These are phyloP conservation scores for Pouteria campechiana DNA, from an alignment of 179 eudicot genomes.

Conservation along the genomic window DNA sequence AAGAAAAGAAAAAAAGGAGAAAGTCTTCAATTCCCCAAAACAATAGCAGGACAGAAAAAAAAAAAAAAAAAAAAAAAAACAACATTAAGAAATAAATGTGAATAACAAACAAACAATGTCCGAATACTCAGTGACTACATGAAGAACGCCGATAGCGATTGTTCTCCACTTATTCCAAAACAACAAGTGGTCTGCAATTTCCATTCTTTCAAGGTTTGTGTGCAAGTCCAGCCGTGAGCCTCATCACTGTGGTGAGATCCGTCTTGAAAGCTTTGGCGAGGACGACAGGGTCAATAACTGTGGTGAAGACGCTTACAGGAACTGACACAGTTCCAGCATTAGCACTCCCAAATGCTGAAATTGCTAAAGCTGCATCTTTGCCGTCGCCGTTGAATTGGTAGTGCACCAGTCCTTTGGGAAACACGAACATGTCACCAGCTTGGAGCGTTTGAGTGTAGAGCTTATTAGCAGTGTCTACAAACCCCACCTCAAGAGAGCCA, in stretches of 20 bases:
- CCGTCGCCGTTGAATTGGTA: slow-evolving; percentile 2
- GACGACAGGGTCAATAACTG: background rate
- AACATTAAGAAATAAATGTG: too few relatives aligned
- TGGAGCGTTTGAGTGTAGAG: slow-evolving; percentile 4
- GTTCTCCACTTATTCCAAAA: too few relatives aligned
- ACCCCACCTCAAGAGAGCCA: slow-evolving; percentile 7
- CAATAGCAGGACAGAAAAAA: too few relatives aligned
- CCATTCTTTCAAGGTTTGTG: too few relatives aligned
- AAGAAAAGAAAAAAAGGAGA: too few relatives aligned
- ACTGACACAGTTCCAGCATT: slow-evolving; percentile 6
- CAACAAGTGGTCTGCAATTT: too few relatives aligned
- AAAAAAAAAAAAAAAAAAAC: too few relatives aligned
- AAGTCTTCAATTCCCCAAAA: too few relatives aligned
- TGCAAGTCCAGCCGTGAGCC: slow-evolving; percentile 4
- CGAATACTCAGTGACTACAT: too few relatives aligned
- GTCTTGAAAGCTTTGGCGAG: slow-evolving; percentile 7
- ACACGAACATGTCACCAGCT: slow-evolving; percentile 7
- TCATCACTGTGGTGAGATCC: background rate
- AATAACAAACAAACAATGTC: too few relatives aligned
- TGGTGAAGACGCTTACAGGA: background rate
- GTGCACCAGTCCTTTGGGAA: slow-evolving; percentile 11
- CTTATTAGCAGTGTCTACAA: slow-evolving; percentile 8
- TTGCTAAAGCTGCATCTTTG: background rate
- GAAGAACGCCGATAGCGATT: too few relatives aligned
- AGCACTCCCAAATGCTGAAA: slow-evolving; percentile 10